Evolutionary conservation across 106 monocot genomes (phyloP), one percentile per base, ranked within the genome.

Genomic region (Allium sativum): DNA sequence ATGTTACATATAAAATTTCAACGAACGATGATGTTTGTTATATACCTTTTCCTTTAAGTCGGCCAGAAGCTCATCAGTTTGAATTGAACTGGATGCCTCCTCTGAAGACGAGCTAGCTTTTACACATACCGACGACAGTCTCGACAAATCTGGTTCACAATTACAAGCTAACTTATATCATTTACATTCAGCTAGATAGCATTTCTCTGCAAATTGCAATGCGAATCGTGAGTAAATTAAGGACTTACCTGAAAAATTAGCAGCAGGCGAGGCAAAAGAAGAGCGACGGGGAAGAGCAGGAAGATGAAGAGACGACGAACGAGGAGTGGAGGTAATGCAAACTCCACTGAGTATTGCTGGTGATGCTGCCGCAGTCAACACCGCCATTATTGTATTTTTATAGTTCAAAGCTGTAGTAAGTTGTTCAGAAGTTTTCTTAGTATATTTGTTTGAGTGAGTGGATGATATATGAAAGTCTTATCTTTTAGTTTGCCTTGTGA

Each of bases 1-100:
- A n/a, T n/a, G n/a, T n/a, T n/a, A n/a, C n/a, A n/a, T n/a, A n/a
- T n/a, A n/a, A n/a, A n/a, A n/a, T n/a, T n/a, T n/a, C n/a, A n/a
- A n/a, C n/a, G 31, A 31, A 31, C 0, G 2, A 31, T 31, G 31
- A 31, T 31, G 31, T 31, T 0, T 31, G 31, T 31, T 31, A 31
- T 31, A 31, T 70, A 90, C 94, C 86, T 95, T 95, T 56, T 78
- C 81, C 62, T 87, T 86, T 40, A 95, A 66, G 66, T 95, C 95
- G 9, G 68, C 42, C 10, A 95, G 14, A 9, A 95, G 70, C 8
- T 90, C 95, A 15, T 87, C 85, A 16, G 53, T 45, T 70, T 75
- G 67, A 66, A 78, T 22, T 11, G 86, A 67, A 52, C 70, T 61
- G 0, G 84, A 69, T 9, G 86, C 56, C 47, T 86, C 86, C 8